Conservation (phyloP, 441 rosid species). For the Gossypium schwendimanii region DNA sequence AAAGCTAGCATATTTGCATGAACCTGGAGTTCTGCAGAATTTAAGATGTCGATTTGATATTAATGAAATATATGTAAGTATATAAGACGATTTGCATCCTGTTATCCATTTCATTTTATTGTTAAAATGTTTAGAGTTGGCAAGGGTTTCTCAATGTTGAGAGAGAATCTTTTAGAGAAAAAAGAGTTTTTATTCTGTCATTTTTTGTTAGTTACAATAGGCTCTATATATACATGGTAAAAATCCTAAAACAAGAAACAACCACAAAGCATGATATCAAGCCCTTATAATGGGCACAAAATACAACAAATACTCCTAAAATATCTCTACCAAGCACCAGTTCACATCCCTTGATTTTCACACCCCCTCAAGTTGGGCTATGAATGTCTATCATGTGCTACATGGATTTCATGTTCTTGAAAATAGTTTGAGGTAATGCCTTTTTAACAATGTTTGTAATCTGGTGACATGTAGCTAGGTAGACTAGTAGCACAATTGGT, state of each 20-base stretch:
- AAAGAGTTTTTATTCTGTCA: neutral
- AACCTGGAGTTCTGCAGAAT: conserved; percentile 85
- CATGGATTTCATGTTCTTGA: neutral
- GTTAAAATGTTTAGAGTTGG: neutral
- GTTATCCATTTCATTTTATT: conserved; percentile 5
- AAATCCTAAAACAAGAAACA: neutral
- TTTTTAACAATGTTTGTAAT: too few species aligned
- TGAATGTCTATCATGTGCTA: neutral
- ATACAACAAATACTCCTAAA: neutral
- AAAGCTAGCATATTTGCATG: conserved; percentile 87
- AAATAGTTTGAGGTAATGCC: neutral
- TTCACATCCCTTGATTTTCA: neutral
- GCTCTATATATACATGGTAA: neutral
- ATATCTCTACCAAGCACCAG: neutral
- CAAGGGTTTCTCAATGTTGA: neutral
- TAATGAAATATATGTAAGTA: conserved; percentile 88
- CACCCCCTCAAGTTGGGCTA: too few species aligned
- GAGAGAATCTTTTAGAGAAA: neutral
- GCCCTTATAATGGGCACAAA: neutral
- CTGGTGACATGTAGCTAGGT: too few species aligned
- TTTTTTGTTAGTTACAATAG: neutral
- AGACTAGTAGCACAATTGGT: too few species aligned
- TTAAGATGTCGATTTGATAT: conserved; percentile 52
- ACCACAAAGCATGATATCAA: neutral
- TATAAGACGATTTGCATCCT: conserved; percentile 10